Base-by-base conservation (phyloP, 805 yeast species). In the Candida pseudofarinosa region DNA sequence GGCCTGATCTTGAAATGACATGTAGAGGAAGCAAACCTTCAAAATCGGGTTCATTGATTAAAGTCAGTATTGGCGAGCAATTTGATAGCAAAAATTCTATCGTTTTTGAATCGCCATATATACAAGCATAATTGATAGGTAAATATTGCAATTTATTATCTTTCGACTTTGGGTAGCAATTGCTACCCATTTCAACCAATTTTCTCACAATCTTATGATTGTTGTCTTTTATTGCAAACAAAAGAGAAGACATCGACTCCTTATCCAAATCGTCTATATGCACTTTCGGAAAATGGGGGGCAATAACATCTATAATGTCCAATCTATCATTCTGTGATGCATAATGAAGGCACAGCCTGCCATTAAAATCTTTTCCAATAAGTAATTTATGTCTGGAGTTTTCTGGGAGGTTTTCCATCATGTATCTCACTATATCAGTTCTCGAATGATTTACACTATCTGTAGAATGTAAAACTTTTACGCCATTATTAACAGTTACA, bases 1-100 rank as follows among this genome's bases (percentile, higher is more conserved):
- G 88, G 1, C 97, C 97, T 4, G 85, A 80, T 39, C 93, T 77
- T 0, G 97, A 90, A 19, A 83, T 88, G 30, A 91, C 84, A 60
- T 93, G 99, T 36, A 91, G 66, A 0, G 97, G 96, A 35, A 81
- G 77, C 37, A 89, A 73, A 1, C 99, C 95, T 65, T 91, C 97
- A 0, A 95, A 95, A 58, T 91, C 81, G 48, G 74, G 77, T 79
- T 60, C 84, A 66, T 65, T 79, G 45, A 55, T 54, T 42, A 56
- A 48, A 4, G 55, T 47, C 1, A 52, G 48, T 8, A 52, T 48
- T 0, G 61, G 57, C 17, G 48, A 47, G 17, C 67, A 59, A 37
- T 67, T 60, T 19, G 74, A 67, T 33, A 90, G 63, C 10, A 89
- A 63, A 42, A 81, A 66, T 49, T 81, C 76, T 14, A 88, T 83